Evolutionary conservation across 345 rosid genomes (phyloP), one percentile per base, ranked within the genome.

Genomic region (Euphorbia pulcherrima): DNA sequence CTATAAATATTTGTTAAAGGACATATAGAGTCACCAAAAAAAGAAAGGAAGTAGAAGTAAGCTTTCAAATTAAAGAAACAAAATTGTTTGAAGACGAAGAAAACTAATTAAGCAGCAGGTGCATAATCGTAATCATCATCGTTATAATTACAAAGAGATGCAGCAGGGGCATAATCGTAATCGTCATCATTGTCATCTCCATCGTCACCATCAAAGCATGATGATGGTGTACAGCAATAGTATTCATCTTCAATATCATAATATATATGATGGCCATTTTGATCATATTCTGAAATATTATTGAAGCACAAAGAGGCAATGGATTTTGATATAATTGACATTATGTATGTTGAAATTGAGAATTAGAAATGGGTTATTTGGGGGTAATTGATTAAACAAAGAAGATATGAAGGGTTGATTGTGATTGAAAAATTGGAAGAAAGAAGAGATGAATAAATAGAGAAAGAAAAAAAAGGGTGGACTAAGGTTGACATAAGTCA

Each of bases 51-150:
- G 14, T 12, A 41, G 47, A 14, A 41, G 47, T 41, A 41, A n/a
- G 47, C 4, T 41, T 12, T 41, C 13, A 41, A 7, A 3, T n/a
- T n/a, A n/a, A n/a, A 33, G 47, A 6, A 41, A 41, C 47, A 41
- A 41, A 41, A 41, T 2, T 33, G 37, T 33, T 33, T 33, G 37
- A 7, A 33, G 37, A 33, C 3, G 3, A 2, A 33, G n/a, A n/a
- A n/a, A n/a, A n/a, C n/a, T n/a, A n/a, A n/a, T 33, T 33, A 41
- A 41, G 80, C 80, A 27, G 80, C 80, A 17, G 76, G 80, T 5
- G 80, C 76, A 40, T n/a, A 71, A 33, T 53, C 74, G 29, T 1
- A 18, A 24, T 21, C 54, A 1, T 62, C 67, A 8, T 70, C 74
- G 17, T 53, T 68, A 3, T 35, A 60, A n/a, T 33, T 67, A 16